Conservation (phyloP, 768 basidiomycete species). For the Hypholoma sublateritium region DNA sequence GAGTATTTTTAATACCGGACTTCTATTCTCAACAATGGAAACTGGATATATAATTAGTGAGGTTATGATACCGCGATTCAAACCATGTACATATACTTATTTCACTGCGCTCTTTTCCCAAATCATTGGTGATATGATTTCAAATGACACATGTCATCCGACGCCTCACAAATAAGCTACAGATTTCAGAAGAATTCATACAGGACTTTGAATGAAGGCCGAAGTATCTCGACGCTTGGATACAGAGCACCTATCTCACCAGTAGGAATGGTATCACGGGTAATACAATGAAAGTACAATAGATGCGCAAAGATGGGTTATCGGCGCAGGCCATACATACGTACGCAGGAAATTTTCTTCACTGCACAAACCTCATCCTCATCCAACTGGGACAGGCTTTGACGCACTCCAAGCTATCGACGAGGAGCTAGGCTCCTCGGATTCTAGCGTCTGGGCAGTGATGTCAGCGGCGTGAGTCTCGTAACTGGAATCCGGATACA, state of each 20-base stretch:
- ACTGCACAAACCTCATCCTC: constrained; percentile 17
- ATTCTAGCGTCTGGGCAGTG: constrained; percentile 65
- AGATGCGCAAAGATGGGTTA: constrained; percentile 5
- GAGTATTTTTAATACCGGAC: too few species aligned
- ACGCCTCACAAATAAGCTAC: too few species aligned
- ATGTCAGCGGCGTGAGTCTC: background rate
- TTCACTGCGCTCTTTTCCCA: too few species aligned
- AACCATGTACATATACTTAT: too few species aligned
- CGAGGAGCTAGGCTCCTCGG: constrained; percentile 73
- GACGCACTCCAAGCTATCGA: constrained; percentile 46
- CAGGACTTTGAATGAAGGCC: too few species aligned
- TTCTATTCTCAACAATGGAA: too few species aligned
- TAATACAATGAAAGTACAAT: constrained; percentile 9
- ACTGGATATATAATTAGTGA: too few species aligned
- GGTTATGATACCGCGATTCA: too few species aligned
- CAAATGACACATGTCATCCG: too few species aligned
- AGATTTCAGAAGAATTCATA: too few species aligned
- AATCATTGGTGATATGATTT: too few species aligned
- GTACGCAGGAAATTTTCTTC: background rate
- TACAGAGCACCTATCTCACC: background rate
- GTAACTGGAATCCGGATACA: constrained; percentile 18
- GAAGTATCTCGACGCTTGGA: background rate
- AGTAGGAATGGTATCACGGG: constrained; percentile 1
- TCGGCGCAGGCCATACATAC: background rate
- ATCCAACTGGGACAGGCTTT: constrained; percentile 32